Conservation (phyloP, 495 filamentous ascomycete genomes). For the Antarctomyces pellizariae region DNA sequence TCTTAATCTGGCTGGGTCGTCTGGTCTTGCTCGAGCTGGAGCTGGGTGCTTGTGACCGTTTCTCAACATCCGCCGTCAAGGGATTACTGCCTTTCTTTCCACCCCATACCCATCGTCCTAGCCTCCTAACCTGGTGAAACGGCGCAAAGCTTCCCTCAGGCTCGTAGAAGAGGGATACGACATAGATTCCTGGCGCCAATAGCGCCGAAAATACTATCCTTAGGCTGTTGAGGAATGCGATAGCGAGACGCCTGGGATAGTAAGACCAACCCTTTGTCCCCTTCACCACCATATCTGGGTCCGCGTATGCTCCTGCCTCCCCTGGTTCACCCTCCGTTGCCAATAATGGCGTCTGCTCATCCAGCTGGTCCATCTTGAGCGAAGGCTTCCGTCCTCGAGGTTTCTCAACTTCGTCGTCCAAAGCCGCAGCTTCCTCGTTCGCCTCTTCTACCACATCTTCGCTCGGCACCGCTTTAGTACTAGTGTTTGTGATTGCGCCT, state of each 20-base stretch:
- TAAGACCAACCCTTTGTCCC: constrained; percentile 22
- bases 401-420: constrained; percentile 14
- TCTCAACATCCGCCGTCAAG: constrained; percentile 16
- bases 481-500: constrained; percentile 15
- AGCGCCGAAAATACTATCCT: constrained; percentile 57
- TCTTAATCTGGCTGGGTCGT: no score
- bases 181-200: constrained; percentile 52
- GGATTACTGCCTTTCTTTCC: constrained; percentile 14
- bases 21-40: no score
- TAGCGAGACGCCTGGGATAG: constrained; percentile 33
- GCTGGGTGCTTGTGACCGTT: no score
- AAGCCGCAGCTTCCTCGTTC: constrained; percentile 15
- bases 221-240: constrained; percentile 36
- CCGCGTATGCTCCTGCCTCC: no score
- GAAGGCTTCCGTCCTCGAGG: constrained; percentile 6
- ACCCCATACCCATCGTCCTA: constrained; percentile 24
- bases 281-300: constrained; percentile 16
- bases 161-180: constrained; percentile 60
- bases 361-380: constrained; percentile 15
- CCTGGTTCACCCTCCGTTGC: constrained; percentile 10
- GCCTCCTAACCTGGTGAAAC: constrained; percentile 31
- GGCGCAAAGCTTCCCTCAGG: constrained; percentile 59
- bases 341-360: constrained; percentile 50
- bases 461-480: constrained; percentile 15
- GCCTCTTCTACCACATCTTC: constrained; percentile 24